A percentile compares a stretch with the other conserved stretches of the same genome.
Conservation (phyloP, 805 yeast genomes). For the Limtongia smithiae region DNA sequence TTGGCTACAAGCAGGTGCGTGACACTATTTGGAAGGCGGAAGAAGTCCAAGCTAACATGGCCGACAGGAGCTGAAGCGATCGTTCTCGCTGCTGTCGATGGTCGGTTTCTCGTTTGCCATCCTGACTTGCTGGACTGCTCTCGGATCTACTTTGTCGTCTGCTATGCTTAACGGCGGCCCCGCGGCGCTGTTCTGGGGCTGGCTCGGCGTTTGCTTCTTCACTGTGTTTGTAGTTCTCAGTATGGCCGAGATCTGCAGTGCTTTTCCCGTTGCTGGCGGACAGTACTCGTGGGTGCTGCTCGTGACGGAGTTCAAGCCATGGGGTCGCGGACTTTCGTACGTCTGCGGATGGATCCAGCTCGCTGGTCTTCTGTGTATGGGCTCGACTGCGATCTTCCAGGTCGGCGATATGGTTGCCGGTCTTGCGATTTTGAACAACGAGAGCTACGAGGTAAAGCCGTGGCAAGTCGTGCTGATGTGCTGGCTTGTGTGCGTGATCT, state of each 20-base stretch:
- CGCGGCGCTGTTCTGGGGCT: slow-evolving; percentile 64
- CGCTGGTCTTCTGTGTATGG: slow-evolving; percentile 33
- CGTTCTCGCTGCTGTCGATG: slow-evolving; percentile 51
- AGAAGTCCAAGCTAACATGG: background rate
- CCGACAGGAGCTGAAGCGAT: slow-evolving; percentile 50
- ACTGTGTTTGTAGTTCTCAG: slow-evolving; percentile 57
- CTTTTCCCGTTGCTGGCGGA: slow-evolving; percentile 67
- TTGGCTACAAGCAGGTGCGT: slow-evolving; percentile 33
- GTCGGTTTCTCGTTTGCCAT: slow-evolving; percentile 55
- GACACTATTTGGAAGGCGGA: slow-evolving; percentile 43
- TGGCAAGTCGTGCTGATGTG: slow-evolving; percentile 29
- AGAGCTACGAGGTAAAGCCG: slow-evolving; percentile 19
- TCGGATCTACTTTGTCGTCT: slow-evolving; percentile 59
- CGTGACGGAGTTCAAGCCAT: slow-evolving; percentile 19
- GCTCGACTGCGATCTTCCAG: slow-evolving; percentile 33
- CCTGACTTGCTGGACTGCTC: slow-evolving; percentile 61
- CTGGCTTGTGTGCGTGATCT: slow-evolving; percentile 20
- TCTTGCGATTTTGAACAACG: slow-evolving; percentile 24
- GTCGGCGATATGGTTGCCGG: slow-evolving; percentile 29
- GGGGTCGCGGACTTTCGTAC: slow-evolving; percentile 27
- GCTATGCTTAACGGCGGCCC: slow-evolving; percentile 60
- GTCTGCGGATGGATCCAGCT: slow-evolving; percentile 31
- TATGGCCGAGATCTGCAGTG: slow-evolving; percentile 62
- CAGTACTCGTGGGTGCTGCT: slow-evolving; percentile 58
- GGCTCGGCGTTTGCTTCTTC: slow-evolving; percentile 53